Base-by-base conservation (phyloP, 805 yeast genomes). In the Kazachstania africana region DNA sequence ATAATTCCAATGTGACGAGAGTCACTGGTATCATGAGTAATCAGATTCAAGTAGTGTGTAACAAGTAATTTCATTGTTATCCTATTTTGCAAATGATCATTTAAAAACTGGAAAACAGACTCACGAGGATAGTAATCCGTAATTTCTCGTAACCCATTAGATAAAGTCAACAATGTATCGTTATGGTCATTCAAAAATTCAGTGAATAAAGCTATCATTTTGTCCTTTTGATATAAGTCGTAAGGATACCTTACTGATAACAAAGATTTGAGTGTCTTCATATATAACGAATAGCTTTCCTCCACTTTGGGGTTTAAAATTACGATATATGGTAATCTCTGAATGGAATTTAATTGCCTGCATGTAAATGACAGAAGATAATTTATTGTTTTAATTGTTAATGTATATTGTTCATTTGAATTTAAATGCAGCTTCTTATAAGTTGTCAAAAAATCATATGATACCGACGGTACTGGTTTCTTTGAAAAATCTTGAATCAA, bases 241-340 rank as follows among this genome's bases (percentile, higher is more conserved):
- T 55, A 44, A 5, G 73, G 65, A 25, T 65, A 50, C 33, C 60
- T 52, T 28, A 65, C 59, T 2, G 60, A 48, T 16, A 69, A 44
- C 31, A 76, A 44, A 4, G 68, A 60, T 31, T 69, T 60, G 60
- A 84, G 68, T 2, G 94, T 77, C 35, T 72, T 65, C 39, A 83
- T 60, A 58, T 88, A 88, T 29, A 77, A 57, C 44, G 72, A 66
- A 60, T 84, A 83, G 15, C 81, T 77, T 43, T 72, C 72, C 8
- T 88, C 78, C 31, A 88, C 77, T 45, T 82, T 74, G 5, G 96
- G 96, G 50, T 88, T 88, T 38, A 88, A 57, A 34, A 85, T 78
- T 28, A 78, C 84, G 43, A 87, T 68, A 52, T 84, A 88, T 0
- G 95, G 95, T 33, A 88, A 59, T 27, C 68, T 62, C 39, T 88